Percentiles rank a stretch among this genome's conserved stretches.
These are phyloP conservation scores for Scenedesmus sp. DNA, from an alignment of 163 green algal genomes.

Conservation along the genomic window DNA sequence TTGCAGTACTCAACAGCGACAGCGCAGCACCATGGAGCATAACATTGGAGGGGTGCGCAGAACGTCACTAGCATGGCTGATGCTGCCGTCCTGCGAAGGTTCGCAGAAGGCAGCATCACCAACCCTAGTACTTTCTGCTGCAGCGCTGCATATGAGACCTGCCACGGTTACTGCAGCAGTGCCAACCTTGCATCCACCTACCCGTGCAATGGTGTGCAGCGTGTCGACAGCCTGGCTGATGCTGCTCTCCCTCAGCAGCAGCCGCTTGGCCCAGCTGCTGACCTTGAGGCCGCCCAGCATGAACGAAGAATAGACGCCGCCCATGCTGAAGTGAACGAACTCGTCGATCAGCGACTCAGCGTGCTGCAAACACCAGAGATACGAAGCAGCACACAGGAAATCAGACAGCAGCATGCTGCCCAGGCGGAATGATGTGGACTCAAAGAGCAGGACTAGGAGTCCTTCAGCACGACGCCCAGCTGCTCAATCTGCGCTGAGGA, in stretches of 20 bases:
- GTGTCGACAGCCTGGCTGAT: slow-evolving; percentile 48
- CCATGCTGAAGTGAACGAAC: slow-evolving; percentile 40
- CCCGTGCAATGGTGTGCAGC: slow-evolving; percentile 45
- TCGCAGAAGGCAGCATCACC: no score
- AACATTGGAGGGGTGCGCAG: slow-evolving; percentile 19
- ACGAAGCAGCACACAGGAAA: background rate
- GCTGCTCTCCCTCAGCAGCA: slow-evolving; percentile 38
- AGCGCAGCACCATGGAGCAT: no score
- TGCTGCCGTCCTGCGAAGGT: background rate
- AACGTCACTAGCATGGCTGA: slow-evolving; percentile 12
- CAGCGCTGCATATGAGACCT: no score
- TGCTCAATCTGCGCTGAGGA: no score
- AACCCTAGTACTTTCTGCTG: no score
- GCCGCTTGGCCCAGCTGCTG: slow-evolving; percentile 32
- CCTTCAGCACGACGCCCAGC: no score
- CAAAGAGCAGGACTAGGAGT: no score
- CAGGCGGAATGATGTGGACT: no score
- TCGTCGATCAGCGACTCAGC: background rate
- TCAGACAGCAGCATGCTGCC: no score
- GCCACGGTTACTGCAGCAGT: no score
- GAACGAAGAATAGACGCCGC: slow-evolving; percentile 46
- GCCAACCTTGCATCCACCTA: background rate
- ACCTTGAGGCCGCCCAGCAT: slow-evolving; percentile 47
- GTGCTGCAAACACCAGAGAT: background rate
- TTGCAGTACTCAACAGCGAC: no score